Percentiles rank a stretch among this genome's conserved stretches.
These are phyloP conservation scores for Pisolithus orientalis DNA, from an alignment of 768 basidiomycete species.

Conservation along the genomic window DNA sequence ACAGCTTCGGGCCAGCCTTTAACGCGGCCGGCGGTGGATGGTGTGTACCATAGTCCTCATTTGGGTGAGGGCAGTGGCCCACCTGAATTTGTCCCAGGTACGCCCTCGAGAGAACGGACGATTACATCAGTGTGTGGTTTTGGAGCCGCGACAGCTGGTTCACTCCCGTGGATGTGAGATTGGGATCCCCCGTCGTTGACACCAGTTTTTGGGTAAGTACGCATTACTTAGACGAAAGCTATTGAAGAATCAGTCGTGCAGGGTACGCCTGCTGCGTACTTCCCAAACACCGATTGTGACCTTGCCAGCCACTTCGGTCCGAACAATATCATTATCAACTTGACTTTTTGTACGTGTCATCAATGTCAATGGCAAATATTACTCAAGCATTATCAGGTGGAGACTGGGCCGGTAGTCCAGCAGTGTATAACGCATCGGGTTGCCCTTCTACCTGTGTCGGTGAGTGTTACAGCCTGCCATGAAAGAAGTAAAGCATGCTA, in stretches of 20 bases:
- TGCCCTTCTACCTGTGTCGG: constrained; percentile 26
- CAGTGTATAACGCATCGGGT: constrained; percentile 23
- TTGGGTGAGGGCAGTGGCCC: not conserved
- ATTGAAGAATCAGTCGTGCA: not conserved
- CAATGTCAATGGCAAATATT: not conserved
- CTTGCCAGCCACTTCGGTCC: constrained; percentile 30
- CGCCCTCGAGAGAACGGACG: constrained; percentile 30
- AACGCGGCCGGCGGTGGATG: constrained; percentile 36
- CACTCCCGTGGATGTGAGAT: constrained; percentile 30
- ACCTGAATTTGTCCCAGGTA: constrained; percentile 22
- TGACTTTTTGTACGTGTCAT: constrained; percentile 25
- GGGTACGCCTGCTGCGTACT: constrained; percentile 31
- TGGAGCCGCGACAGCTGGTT: constrained; percentile 29
- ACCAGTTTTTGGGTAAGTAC: constrained; percentile 19
- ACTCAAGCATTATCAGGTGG: constrained; percentile 16
- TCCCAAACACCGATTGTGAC: constrained; percentile 35
- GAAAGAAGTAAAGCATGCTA: not conserved
- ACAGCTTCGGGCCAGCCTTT: constrained; percentile 25
- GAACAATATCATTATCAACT: constrained; percentile 29
- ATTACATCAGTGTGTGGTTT: constrained; percentile 35
- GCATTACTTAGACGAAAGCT: not conserved
- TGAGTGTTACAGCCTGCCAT: constrained; percentile 6
- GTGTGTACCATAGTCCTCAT: constrained; percentile 11
- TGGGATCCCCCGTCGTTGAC: constrained; percentile 12
- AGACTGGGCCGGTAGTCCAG: constrained; percentile 22